Evolutionary conservation across 306 rosid genomes (phyloP), one percentile per base, ranked within the genome.

Genomic region (Dalbergia oliveri): DNA sequence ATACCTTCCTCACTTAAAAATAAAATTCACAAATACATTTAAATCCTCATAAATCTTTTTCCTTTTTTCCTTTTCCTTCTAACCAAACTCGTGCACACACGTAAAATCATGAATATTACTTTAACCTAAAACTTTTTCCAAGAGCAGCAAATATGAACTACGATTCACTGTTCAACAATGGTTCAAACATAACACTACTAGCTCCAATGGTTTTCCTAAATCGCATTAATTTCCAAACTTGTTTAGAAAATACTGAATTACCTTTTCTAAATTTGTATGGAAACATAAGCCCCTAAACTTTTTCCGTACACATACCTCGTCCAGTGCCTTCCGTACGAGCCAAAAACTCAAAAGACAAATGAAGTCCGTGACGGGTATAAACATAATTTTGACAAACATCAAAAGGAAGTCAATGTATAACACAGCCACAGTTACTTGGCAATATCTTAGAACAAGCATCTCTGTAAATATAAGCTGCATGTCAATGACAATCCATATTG

Each of bases 401-500:
- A n/a, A 74, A 67, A 66, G 35, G 23, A 75, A 60, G 63, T 35
- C 64, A 66, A 44, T 58, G n/a, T 72, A 79, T 21, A 56, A 81
- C 49, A 8, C 39, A 51, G 59, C 70, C 61, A 34, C n/a, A 53
- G 18, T 76, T 26, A 47, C 69, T 56, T 54, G 69, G 35, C 70
- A 56, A 60, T 39, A 21, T 62, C 70, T 61, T 14, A 33, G 75
- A 79, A 76, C 77, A 73, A 72, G 49, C 44, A 84, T 56, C 61
- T 56, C 11, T 31, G 33, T 9, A 69, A 74, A 75, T 18, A 39
- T 54, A 58, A 67, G 54, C 18, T 51, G 69, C 77, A 19, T 70
- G 21, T 19, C 69, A 75, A 72, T 67, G 72, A 54, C 33, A 84
- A 34, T 75, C 82, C 84, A 79, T 34, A 70, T 56, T 54, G 61